phyloP scores from a whole-genome alignment of 768 basidiomycete species.

The Termitomyces sp. region DNA sequence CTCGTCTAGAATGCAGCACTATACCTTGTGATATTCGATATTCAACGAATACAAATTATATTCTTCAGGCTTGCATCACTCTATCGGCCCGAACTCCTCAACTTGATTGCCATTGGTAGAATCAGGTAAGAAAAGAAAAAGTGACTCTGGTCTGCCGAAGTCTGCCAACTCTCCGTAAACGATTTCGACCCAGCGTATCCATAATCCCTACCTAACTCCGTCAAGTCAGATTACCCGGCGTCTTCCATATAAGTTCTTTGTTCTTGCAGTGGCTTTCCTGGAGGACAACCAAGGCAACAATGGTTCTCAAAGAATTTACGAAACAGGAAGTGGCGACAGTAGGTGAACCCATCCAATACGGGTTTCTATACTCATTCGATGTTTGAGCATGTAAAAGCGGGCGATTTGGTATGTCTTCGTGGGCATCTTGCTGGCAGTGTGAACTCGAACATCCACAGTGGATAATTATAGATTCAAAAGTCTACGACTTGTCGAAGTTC shows the following conservation, averaged over 20 bases:
- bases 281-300: background rate
- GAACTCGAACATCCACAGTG: conserved; percentile 1
- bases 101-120: background rate
- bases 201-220: background rate
- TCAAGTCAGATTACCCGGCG: conserved; percentile 8
- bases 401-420: conserved; percentile 11
- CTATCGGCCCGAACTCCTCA: conserved; percentile 24
- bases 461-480: conserved; percentile 27
- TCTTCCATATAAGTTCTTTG: conserved; percentile 5
- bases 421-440: background rate
- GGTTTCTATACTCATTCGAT: background rate
- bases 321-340: conserved; percentile 16
- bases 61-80: conserved; percentile 26
- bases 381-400: conserved; percentile 9
- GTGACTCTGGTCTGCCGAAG: background rate
- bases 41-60: too few relatives aligned
- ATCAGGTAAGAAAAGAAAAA: too few relatives aligned
- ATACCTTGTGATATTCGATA: too few relatives aligned
- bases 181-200: background rate
- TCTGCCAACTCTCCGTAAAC: too few relatives aligned
- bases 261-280: background rate
- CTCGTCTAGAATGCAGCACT: too few relatives aligned
- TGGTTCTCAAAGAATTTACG: conserved; percentile 12
- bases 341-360: background rate
- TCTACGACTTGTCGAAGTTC: conserved; percentile 71